Evolutionary conservation across 2,329 filamentous ascomycete genomes (phyloP), one percentile per base, ranked within the genome.

Genomic region (Ophiostoma himal-ulmi): DNA sequence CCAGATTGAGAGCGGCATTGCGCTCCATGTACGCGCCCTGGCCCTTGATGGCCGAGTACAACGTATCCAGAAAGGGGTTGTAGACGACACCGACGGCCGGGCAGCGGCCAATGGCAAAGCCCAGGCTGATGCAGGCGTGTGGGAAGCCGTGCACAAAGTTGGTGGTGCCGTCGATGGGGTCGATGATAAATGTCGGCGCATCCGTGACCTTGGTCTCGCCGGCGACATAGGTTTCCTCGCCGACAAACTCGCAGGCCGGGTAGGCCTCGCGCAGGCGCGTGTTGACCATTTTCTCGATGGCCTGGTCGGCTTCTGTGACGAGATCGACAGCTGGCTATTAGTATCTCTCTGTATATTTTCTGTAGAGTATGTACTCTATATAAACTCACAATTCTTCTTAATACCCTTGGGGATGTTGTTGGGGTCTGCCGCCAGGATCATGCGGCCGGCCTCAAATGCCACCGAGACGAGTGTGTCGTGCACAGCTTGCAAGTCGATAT

Each of bases 111-210:
- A 93, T 79, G 62, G 89, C 85, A 71, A 94, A 84, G 65, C 91
- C 91, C 44, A 94, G 87, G 13, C 90, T 92, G 80, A 94, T 89
- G 80, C 88, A 91, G 73, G 91, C 90, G 75, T 88, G 85, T 5
- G 90, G 90, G 79, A 92, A 90, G 26, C 85, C 86, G 80, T 94
- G 91, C 66, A 94, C 86, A 76, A 94, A 93, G 83, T 94, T 94
- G 68, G 89, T 92, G 7, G 88, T 93, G 76, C 90, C 91, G 80
- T 94, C 91, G 75, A 94, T 93, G 64, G 91, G 91, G 78, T 94
- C 91, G 74, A 91, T 89, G 76, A 94, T 86, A 80, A 94, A 94
- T 62, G 91, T 94, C 1, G 91, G 91, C 20, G 84, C 84, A 39
- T 83, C 78, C 0, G 87, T 89, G 66, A 94, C 82, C 62, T 79